Base-by-base conservation (phyloP, 768 basidiomycete genomes). In the Auriculariales sp. region DNA sequence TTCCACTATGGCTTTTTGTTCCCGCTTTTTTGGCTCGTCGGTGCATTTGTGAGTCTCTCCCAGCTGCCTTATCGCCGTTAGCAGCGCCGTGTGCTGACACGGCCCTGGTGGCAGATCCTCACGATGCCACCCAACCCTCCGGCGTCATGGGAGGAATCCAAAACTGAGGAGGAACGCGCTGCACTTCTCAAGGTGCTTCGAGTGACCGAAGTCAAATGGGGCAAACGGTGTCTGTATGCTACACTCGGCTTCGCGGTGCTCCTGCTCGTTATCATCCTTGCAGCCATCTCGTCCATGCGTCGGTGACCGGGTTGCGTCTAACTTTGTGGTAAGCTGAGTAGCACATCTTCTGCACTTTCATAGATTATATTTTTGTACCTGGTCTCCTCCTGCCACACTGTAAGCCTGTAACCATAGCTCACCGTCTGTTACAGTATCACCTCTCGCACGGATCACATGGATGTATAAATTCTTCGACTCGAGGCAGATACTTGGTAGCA, bases 1-100 rank as follows among this genome's bases (percentile, higher is more conserved):
- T 75, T 74, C 65, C 71, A 66, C 52, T 71, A 67, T 27, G 73
- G 74, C 22, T 74, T 74, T 57, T 27, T 74, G 47, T 73, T 71
- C 60, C 72, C 72, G n/a, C 67, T 65, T 14, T 67, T 73, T 52
- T 75, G 74, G 73, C 34, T 71, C 19, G 56, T 70, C 4, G 71
- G 72, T 15, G 57, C 63, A 6, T 47, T 64, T 54, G 45, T 53
- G 25, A n/a, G n/a, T n/a, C n/a, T n/a, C n/a, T n/a, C n/a, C n/a
- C n/a, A 53, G 42, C 52, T 51, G 22, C 35, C 19, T 7, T 35
- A 48, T 7, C 32, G 45, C 14, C 49, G 30, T 5, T 17, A 35
- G 12, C 31, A 29, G n/a, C 35, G n/a, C 7, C 35, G n/a, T n/a
- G 35, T 36, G 15, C 35, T 36, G n/a, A 36, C n/a, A n/a, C n/a